phyloP scores from a whole-genome alignment of 2,329 filamentous ascomycete species.

The Tolypocladium pustulatum region DNA sequence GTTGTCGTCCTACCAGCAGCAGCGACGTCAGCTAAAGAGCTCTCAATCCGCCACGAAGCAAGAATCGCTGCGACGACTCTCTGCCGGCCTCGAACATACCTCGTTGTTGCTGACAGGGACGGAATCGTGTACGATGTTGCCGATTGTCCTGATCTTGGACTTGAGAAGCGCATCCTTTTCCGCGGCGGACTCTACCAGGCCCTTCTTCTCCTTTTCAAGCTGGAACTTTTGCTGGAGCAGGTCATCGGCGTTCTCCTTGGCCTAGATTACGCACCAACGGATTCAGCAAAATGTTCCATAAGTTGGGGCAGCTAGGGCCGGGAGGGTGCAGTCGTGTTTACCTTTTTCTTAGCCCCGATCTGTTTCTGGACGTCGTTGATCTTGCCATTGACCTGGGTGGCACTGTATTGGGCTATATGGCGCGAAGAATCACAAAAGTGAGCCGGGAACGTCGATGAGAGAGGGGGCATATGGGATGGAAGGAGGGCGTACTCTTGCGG shows the following conservation, averaged over 20 bases:
- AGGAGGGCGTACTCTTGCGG: slow-evolving; percentile 48
- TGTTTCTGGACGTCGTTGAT: slow-evolving; percentile 87
- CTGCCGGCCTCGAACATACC: slow-evolving; percentile 25
- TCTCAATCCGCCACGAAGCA: background rate
- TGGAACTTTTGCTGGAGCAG: slow-evolving; percentile 68
- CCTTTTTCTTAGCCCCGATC: slow-evolving; percentile 87
- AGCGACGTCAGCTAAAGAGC: background rate
- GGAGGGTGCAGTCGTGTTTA: slow-evolving; percentile 12
- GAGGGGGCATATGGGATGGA: background rate
- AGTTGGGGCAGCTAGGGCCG: background rate
- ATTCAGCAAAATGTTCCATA: background rate
- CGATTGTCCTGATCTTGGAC: slow-evolving; percentile 72
- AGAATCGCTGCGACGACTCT: background rate
- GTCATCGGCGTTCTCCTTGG: slow-evolving; percentile 78
- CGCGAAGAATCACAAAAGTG: background rate
- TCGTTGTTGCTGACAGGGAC: slow-evolving; percentile 79
- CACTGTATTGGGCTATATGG: slow-evolving; percentile 54
- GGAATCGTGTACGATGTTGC: slow-evolving; percentile 63
- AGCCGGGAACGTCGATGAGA: background rate
- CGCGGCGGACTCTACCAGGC: slow-evolving; percentile 59
- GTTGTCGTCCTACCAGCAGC: slow-evolving; percentile 58
- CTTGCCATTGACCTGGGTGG: slow-evolving; percentile 69
- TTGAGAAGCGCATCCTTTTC: slow-evolving; percentile 67
- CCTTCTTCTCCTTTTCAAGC: slow-evolving; percentile 74
- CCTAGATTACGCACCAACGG: slow-evolving; percentile 28